Base-by-base conservation (phyloP, 331 rosid species). In the Pyracantha coccinea region DNA sequence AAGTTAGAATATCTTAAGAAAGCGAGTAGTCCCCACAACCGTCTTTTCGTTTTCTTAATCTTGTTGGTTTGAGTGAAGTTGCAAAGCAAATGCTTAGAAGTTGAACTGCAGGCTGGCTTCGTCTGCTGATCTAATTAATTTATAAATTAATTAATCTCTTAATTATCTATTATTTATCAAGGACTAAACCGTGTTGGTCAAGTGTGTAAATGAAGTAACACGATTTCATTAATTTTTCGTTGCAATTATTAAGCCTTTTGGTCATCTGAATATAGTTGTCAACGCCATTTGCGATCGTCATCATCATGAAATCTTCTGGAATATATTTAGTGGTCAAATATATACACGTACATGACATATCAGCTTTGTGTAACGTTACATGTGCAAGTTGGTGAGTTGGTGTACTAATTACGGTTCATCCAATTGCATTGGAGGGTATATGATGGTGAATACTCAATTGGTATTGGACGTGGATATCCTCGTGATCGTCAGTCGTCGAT, bases 11-110 rank as follows among this genome's bases (percentile, higher is more conserved):
- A 69, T 14, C 66, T 59, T 76, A n/a, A 1, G 12, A 38, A 66
- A 73, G n/a, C 44, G 47, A 77, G 68, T 72, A 68, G 74, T 81
- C 78, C 82, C 80, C 83, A 78, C 55, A 21, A 17, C 28, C 74
- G 54, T 70, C 28, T 8, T 54, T 33, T 13, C 63, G 58, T 67
- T 72, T 63, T 64, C 63, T 74, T 54, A 75, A 32, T 66, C 41
- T 78, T 61, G 38, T 85, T 85, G 77, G 71, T 74, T 72, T 65
- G n/a, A 50, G 8, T 75, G 91, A 85, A 82, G 58, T 38, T 85
- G 76, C 84, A 55, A 14, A 11, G 88, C 80, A 81, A 82, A 7
- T 85, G 73, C 88, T 63, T 10, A 58, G 86, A 80, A 83, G 61
- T 80, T 81, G 53, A 63, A 29, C 24, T 52, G 72, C 35, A 25